A percentile compares a stretch with the other conserved stretches of the same genome.
Evolutionary conservation across 2,329 filamentous ascomycete species (phyloP).

Genomic region (Botrytis pseudocinerea): DNA sequence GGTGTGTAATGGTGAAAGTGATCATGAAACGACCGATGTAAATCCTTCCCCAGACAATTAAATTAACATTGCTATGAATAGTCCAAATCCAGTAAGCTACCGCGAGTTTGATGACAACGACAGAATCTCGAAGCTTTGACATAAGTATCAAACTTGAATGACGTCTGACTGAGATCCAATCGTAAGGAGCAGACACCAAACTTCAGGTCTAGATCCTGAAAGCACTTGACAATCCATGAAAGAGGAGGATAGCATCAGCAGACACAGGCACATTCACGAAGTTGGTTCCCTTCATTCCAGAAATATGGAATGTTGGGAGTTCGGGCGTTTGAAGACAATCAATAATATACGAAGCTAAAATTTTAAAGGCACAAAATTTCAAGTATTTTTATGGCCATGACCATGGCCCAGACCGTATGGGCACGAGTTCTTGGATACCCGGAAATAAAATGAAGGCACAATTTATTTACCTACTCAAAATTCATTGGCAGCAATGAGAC

Average conservation of each 20-base stretch:
- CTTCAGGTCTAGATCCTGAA: too few species aligned
- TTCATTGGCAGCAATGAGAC: neutral
- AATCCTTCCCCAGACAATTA: neutral
- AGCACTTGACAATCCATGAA: neutral
- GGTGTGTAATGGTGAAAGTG: neutral
- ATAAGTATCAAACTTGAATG: neutral
- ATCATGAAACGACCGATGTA: neutral
- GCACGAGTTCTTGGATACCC: neutral
- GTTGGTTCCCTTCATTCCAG: too few species aligned
- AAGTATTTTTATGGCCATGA: too few species aligned
- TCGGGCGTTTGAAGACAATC: rapidly evolving
- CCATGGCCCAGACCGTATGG: neutral
- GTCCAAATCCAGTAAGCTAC: neutral
- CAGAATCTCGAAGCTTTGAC: neutral
- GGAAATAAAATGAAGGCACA: neutral
- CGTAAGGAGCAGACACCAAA: neutral
- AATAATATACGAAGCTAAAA: neutral
- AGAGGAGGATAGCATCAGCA: neutral
- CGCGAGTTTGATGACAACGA: neutral
- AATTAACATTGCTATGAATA: neutral
- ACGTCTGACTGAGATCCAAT: neutral
- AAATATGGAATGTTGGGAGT: neutral
- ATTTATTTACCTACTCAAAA: neutral
- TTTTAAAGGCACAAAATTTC: neutral
- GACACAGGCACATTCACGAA: neutral